Evolutionary conservation across 2,329 filamentous ascomycete species (phyloP).

Genomic region (Cytospora piceae): DNA sequence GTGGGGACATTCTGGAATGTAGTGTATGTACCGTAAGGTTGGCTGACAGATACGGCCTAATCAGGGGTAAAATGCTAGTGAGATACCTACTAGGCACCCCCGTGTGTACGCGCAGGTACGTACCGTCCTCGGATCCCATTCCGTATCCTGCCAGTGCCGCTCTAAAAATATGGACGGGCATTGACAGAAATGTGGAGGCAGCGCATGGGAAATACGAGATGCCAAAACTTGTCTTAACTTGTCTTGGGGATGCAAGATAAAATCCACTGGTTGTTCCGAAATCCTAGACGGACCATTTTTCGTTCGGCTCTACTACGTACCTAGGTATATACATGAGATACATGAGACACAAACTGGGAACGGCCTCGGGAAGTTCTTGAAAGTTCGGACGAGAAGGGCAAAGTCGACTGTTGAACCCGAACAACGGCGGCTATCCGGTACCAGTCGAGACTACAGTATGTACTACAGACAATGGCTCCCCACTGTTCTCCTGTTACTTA

Average conservation of each 20-base stretch:
- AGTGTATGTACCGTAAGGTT: slow-evolving; percentile 12
- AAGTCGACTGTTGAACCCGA: not conserved
- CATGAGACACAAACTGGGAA: not conserved
- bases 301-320: too few species aligned
- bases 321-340: not conserved
- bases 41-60: not conserved
- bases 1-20: too few species aligned
- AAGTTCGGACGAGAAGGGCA: not conserved
- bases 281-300: not conserved
- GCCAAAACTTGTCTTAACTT: slow-evolving; percentile 16
- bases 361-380: not conserved
- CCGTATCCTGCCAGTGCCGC: slow-evolving; percentile 17
- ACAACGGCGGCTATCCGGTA: not conserved
- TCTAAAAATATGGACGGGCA: slow-evolving; percentile 29
- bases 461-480: too few species aligned
- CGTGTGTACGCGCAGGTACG: not conserved
- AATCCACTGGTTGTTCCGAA: not conserved
- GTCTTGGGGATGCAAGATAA: slow-evolving; percentile 4
- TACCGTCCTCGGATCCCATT: not conserved
- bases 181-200: slow-evolving; percentile 27
- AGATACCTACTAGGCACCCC: not conserved
- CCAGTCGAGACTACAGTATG: too few species aligned
- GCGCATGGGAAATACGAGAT: slow-evolving; percentile 28
- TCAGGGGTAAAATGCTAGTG: slow-evolving; percentile 17
- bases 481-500: not conserved